phyloP scores from a whole-genome alignment of 139 green algal genomes.

The Picochlorum sp. region DNA sequence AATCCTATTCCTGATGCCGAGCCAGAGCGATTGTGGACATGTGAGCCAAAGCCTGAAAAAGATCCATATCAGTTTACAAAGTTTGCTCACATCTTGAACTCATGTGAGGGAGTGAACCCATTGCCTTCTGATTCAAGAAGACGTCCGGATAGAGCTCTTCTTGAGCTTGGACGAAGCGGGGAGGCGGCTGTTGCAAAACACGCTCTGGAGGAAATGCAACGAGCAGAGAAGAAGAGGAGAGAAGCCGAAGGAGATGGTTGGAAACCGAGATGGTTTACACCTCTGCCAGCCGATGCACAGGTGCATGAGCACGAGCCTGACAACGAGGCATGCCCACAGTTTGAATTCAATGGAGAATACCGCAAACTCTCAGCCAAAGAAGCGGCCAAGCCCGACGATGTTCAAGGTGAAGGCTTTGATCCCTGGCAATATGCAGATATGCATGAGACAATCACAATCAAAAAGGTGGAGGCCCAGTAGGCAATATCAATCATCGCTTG shows the following conservation, averaged over 20 bases:
- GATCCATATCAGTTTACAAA: constrained; percentile 87
- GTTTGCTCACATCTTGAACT: constrained; percentile 80
- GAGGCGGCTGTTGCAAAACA: constrained; percentile 60
- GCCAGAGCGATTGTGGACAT: constrained; percentile 63
- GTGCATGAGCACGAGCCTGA: constrained; percentile 39
- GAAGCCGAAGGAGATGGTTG: constrained; percentile 37
- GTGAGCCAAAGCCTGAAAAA: constrained; percentile 54
- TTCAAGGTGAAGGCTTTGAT: constrained; percentile 54
- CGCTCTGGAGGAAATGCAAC: constrained; percentile 69
- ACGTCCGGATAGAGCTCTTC: constrained; percentile 42
- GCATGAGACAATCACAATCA: constrained; percentile 30
- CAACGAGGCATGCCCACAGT: constrained; percentile 54
- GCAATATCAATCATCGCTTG: neutral
- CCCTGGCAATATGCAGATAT: constrained; percentile 67
- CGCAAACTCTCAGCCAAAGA: constrained; percentile 11
- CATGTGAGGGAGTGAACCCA: constrained; percentile 41
- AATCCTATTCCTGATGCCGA: constrained; percentile 37
- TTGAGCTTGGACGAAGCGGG: constrained; percentile 49
- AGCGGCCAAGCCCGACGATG: constrained; percentile 19
- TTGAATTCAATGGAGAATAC: constrained; percentile 48
- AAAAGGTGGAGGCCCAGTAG: constrained; percentile 11
- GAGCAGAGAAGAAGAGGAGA: constrained; percentile 52
- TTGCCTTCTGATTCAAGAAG: constrained; percentile 71
- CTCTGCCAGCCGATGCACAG: constrained; percentile 24
- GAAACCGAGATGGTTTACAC: constrained; percentile 65